These are phyloP conservation scores for Aegilops sharonensis DNA, from an alignment of 176 grass and related monocot species.

Conservation along the genomic window DNA sequence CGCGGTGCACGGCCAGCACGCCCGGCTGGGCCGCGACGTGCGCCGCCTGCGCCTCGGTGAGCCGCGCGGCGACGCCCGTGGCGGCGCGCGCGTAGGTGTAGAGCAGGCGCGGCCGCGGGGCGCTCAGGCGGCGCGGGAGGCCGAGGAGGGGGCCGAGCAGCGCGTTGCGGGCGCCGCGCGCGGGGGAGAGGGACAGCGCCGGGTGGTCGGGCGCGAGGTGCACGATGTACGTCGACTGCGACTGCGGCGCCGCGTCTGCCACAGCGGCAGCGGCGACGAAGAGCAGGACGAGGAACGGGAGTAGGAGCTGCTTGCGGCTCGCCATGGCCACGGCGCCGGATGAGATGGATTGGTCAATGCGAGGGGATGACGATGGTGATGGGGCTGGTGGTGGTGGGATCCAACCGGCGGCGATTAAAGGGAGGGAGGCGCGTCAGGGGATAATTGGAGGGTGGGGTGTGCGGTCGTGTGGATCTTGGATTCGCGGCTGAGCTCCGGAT, in stretches of 20 bases:
- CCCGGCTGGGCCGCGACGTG: conserved; percentile 36
- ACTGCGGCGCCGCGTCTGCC: not conserved
- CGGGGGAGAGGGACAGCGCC: conserved; percentile 4
- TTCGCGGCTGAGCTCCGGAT: not conserved
- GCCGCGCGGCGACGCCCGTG: conserved; percentile 58
- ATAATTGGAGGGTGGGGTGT: not conserved
- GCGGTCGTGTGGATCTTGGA: not conserved
- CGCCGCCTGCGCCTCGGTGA: conserved; percentile 37
- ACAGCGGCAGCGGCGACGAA: not conserved
- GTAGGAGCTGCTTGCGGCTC: not conserved
- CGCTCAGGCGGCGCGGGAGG: conserved; percentile 34
- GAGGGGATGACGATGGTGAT: not conserved
- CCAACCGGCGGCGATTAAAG: not conserved
- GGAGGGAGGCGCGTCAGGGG: not conserved
- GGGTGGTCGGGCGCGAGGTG: conserved; percentile 33
- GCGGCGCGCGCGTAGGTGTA: conserved; percentile 47
- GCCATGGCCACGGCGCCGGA: conserved; percentile 12
- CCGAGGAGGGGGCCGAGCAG: conserved; percentile 27
- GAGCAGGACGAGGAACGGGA: not conserved
- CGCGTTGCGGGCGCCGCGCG: not conserved
- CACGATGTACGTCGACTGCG: conserved; percentile 45
- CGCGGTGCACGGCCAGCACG: conserved; percentile 56
- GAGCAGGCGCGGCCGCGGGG: conserved; percentile 16
- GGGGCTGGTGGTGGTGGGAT: not conserved
- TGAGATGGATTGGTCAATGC: conserved; percentile 13